These are phyloP conservation scores for Elsinoe ampelina DNA, from an alignment of 2,329 filamentous ascomycete genomes.

Conservation along the genomic window DNA sequence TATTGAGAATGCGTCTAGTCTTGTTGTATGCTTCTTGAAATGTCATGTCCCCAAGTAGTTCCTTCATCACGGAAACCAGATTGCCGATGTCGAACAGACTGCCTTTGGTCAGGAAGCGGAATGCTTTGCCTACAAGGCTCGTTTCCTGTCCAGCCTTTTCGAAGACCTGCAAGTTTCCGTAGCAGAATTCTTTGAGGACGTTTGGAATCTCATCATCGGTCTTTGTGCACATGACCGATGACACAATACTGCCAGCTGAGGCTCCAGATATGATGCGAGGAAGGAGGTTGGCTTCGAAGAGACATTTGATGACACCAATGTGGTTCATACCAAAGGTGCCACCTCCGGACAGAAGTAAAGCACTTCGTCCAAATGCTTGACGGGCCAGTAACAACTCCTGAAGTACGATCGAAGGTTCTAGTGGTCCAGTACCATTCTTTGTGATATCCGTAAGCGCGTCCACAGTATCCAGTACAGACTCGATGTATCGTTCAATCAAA, in stretches of 20 bases:
- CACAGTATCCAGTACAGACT: constrained; percentile 67
- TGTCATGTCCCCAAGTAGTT: constrained; percentile 75
- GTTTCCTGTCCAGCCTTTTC: constrained; percentile 53
- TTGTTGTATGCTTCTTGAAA: constrained; percentile 95
- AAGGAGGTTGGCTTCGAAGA: constrained; percentile 65
- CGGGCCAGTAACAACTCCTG: constrained; percentile 63
- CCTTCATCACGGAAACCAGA: constrained; percentile 70
- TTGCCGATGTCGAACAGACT: constrained; percentile 79
- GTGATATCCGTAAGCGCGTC: constrained; percentile 55
- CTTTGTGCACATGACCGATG: constrained; percentile 66
- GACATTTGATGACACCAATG: constrained; percentile 73
- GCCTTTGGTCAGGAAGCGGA: constrained; percentile 67
- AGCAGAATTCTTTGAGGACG: constrained; percentile 60
- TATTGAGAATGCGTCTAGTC: constrained; percentile 85
- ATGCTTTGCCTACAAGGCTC: constrained; percentile 57
- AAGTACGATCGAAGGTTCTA: constrained; percentile 52
- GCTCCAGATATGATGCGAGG: constrained; percentile 82
- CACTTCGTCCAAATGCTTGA: constrained; percentile 77
- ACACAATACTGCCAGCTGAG: constrained; percentile 80
- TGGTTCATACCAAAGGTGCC: constrained; percentile 90
- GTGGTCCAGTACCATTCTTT: constrained; percentile 32
- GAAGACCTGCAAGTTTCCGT: constrained; percentile 75
- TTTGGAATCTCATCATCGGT: constrained; percentile 69
- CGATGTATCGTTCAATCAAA: constrained; percentile 78
- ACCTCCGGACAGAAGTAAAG: constrained; percentile 72